These are phyloP conservation scores for Trichoderma sp. DNA, from an alignment of 2,329 filamentous ascomycete genomes.

Conservation along the genomic window DNA sequence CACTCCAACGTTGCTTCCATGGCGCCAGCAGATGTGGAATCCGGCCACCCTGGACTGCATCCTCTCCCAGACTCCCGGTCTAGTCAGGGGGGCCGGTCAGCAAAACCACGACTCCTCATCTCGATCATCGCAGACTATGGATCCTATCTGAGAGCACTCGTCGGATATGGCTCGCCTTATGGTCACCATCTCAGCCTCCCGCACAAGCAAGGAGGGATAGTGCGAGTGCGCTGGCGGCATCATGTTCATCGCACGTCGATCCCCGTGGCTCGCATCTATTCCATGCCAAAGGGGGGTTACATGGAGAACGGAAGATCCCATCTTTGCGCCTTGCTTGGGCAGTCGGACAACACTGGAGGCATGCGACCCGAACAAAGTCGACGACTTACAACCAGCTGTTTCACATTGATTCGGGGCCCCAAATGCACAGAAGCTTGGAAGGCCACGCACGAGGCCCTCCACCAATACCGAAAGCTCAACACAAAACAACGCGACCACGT, in stretches of 20 bases:
- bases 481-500: neutral
- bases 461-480: neutral
- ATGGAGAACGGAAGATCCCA: neutral
- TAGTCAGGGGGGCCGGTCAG: neutral
- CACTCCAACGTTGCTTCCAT: neutral
- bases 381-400: neutral
- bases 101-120: neutral
- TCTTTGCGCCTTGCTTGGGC: neutral
- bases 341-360: neutral
- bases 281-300: neutral
- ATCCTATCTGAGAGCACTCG: neutral
- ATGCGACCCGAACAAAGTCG: neutral
- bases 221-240: neutral
- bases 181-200: neutral
- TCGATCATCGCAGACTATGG: neutral
- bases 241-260: neutral
- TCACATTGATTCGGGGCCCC: neutral
- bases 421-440: neutral
- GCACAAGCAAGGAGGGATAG: neutral
- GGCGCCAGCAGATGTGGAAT: slow-evolving; percentile 4
- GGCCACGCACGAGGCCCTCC: neutral
- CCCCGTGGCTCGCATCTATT: neutral
- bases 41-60: neutral
- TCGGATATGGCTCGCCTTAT: neutral
- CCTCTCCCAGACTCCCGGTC: neutral